Evolutionary conservation across 208 protist species (phyloP).

Genomic region (Leptomonas seymouri): DNA sequence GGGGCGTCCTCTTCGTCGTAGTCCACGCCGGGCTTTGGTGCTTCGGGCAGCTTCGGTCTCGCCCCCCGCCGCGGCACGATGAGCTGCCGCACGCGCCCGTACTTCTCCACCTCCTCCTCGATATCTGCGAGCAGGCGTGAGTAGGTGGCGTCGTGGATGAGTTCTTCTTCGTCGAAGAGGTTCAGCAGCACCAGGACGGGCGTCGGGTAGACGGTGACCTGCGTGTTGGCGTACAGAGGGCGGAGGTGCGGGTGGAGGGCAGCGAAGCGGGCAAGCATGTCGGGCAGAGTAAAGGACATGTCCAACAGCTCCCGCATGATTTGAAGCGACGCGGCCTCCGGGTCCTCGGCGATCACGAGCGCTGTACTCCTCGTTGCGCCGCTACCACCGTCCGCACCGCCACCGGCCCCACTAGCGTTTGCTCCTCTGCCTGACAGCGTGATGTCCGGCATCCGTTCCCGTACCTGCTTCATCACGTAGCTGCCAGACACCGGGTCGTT

Average conservation of each 20-base stretch:
- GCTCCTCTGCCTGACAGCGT: not conserved
- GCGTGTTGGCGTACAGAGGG: conserved; percentile 66
- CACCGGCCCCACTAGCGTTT: conserved; percentile 3
- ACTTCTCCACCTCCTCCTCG: conserved; percentile 78
- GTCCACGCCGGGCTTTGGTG: conserved; percentile 44
- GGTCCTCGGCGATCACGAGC: conserved; percentile 49
- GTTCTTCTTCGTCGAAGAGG: conserved; percentile 88
- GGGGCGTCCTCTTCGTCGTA: conserved; percentile 29
- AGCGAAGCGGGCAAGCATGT: conserved; percentile 63
- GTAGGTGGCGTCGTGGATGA: conserved; percentile 73
- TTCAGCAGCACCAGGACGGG: conserved; percentile 85
- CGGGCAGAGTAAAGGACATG: conserved; percentile 52
- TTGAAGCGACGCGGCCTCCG: conserved; percentile 47
- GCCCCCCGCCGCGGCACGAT: conserved; percentile 80
- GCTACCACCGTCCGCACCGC: not conserved
- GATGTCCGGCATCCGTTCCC: conserved; percentile 24
- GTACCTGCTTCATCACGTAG: conserved; percentile 50
- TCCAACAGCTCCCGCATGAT: conserved; percentile 75
- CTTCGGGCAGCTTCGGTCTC: conserved; percentile 55
- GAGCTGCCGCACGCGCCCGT: conserved; percentile 80
- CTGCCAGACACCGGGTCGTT: conserved; percentile 75
- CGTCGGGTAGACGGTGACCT: conserved; percentile 79
- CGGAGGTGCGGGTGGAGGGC: conserved; percentile 69
- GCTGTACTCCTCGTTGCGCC: conserved; percentile 10
- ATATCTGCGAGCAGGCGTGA: conserved; percentile 73